Evolutionary conservation across 768 basidiomycete genomes (phyloP).

Genomic region (Filobasidium floriforme): DNA sequence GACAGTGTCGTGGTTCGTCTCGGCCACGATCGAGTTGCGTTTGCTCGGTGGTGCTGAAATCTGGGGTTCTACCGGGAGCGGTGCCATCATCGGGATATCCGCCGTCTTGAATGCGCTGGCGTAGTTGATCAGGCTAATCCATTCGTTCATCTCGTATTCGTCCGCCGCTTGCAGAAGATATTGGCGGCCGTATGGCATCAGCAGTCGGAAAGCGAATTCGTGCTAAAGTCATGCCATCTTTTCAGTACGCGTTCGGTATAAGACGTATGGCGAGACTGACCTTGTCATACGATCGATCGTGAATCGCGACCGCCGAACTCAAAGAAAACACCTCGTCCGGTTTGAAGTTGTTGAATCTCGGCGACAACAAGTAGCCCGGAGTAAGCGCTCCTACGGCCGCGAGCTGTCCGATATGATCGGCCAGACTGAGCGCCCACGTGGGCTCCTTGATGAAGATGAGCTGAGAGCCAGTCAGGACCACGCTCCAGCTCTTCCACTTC

Average conservation of each 20-base stretch:
- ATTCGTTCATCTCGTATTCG: constrained; percentile 70
- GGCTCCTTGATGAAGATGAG: constrained; percentile 67
- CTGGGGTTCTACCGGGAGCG: not conserved
- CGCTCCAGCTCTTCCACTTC: constrained; percentile 83
- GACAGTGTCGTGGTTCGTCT: not conserved
- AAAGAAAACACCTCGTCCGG: constrained; percentile 82
- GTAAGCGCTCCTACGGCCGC: constrained; percentile 12
- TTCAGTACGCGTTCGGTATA: not conserved
- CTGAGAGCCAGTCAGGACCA: constrained; percentile 81
- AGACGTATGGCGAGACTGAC: constrained; percentile 47
- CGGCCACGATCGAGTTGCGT: not conserved
- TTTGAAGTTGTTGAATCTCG: constrained; percentile 48
- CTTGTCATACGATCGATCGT: constrained; percentile 68
- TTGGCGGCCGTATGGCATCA: constrained; percentile 68
- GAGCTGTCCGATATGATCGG: constrained; percentile 30
- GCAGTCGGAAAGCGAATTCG: constrained; percentile 66
- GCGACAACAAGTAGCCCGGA: constrained; percentile 38
- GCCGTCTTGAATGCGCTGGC: constrained; percentile 58
- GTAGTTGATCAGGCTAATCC: constrained; percentile 90
- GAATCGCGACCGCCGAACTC: constrained; percentile 68
- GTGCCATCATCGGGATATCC: constrained; percentile 11
- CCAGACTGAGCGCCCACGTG: constrained; percentile 36
- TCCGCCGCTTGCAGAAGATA: constrained; percentile 67
- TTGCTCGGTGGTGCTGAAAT: not conserved
- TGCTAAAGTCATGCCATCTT: constrained; percentile 48